Evolutionary conservation across 208 protist genomes (phyloP), one percentile per base, ranked within the genome.

Genomic region (Trypanosoma lewisi): DNA sequence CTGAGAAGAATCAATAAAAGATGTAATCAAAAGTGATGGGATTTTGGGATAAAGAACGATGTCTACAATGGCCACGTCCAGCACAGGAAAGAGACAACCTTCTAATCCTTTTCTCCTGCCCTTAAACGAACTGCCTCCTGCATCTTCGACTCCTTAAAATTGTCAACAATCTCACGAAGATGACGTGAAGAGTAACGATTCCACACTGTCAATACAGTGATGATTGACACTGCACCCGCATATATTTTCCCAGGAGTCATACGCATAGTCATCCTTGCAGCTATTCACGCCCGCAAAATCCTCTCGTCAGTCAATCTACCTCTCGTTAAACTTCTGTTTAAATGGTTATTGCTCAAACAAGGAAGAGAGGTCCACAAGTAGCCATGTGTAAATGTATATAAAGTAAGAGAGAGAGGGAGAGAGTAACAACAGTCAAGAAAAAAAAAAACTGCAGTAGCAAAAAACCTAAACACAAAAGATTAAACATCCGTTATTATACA

Each of bases 231-330:
- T 28, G 78, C 77, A 64, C 79, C 85, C 34, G 82, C 85, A 63
- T 92, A 92, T 63, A 92, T 92, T 52, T 92, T 92, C 7, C 85
- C 85, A 41, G 85, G 75, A 5, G 77, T 77, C 44, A 92, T 72
- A 23, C 85, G 82, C 85, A 92, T 92, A 19, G 37, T 74, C 68
- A 74, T 74, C 28, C 41, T 74, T 3, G 2, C 44, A 9, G 23
- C 27, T 50, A 8, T 28, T 25, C 21, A 21, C 25, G 44, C 19
- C 6, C 17, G 19, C 19, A 14, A 44, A 17, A 5, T 14, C 39
- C 39, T 19, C 39, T 14, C 39, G 7, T 39, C 39, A 44, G 6
- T 5, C 39, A 44, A 17, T 44, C 14, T 3, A 44, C 2, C 11
- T 9, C 19, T 19, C 39, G 39, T 17, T 44, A 44, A 5, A 19